Evolutionary conservation across 129 eudicot species (phyloP), one percentile per base, ranked within the genome.

Genomic region (Artemisia argyi): DNA sequence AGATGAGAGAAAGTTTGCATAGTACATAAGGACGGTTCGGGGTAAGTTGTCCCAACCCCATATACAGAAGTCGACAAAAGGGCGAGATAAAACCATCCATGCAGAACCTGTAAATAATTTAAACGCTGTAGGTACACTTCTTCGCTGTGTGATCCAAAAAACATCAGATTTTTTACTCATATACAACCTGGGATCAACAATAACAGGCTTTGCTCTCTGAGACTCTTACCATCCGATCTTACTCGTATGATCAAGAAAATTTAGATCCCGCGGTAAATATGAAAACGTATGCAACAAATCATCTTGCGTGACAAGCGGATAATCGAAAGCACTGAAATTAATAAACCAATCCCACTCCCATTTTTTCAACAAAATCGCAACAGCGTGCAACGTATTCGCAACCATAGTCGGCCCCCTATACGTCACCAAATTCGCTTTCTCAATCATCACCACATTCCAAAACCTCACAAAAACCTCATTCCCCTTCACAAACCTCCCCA

Each of bases 341-440:
- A 90, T 87, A 79, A 90, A 90, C 97, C 97, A 90, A 44, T 90
- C 97, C 97, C 97, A 90, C 5, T 91, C 79, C 91, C 97, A 56
- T 83, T 80, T 73, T 61, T 81, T 39, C 76, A 91, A 64, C 86
- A 87, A 83, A 50, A 91, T 78, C 9, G 97, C 89, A 1, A 95
- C 95, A 2, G 97, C 97, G 63, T 91, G 95, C 42, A 91, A 82
- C 15, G 97, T 91, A 69, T 92, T 92, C 30, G 98, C 83, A 61
- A 92, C 98, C 98, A 92, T 92, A 0, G 98, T 92, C 0, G 98
- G 96, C 9, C 98, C 98, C 20, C 92, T 84, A 75, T 92, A 92
- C 14, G 96, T 89, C 7, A 92, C 90, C 65, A 92, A 61, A 80
- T 92, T 92, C 8, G 98, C 95, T 78, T 89, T 92, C 3, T 74